These are phyloP conservation scores for Candida xyloterini DNA, from an alignment of 805 yeast genomes.

Conservation along the genomic window DNA sequence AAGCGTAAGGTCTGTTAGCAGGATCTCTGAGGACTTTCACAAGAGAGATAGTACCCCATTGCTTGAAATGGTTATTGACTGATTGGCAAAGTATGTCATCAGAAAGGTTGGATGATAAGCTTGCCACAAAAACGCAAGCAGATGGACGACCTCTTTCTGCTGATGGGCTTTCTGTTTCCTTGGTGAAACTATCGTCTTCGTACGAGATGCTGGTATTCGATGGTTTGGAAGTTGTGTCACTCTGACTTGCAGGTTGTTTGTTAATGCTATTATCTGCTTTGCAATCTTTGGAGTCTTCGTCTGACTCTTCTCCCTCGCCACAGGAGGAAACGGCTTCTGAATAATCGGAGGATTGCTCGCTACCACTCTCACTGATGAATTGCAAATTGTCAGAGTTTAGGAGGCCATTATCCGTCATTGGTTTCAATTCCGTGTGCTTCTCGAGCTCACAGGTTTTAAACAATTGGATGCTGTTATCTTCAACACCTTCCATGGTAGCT, in stretches of 20 bases:
- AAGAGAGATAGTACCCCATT: constrained; percentile 67
- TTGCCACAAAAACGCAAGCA: constrained; percentile 88
- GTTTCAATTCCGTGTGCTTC: constrained; percentile 15
- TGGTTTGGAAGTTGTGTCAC: constrained; percentile 1
- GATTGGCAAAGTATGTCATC: constrained; percentile 73
- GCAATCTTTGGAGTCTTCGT: neutral
- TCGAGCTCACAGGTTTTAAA: constrained; percentile 14
- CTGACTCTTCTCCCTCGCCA: constrained; percentile 13
- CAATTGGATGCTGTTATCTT: constrained; percentile 20
- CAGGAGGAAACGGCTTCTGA: constrained; percentile 19
- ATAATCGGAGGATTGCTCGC: constrained; percentile 21
- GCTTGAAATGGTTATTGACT: constrained; percentile 62
- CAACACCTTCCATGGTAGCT: constrained; percentile 17
- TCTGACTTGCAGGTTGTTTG: neutral
- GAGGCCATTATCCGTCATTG: constrained; percentile 15
- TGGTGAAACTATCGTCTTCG: constrained; percentile 21
- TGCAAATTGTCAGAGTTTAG: constrained; percentile 12
- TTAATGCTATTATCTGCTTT: neutral
- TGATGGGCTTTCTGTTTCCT: constrained; percentile 15
- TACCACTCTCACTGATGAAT: constrained; percentile 16
- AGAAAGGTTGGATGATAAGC: constrained; percentile 58
- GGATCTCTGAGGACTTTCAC: constrained; percentile 85
- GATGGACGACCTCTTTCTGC: constrained; percentile 64
- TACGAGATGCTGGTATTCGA: constrained; percentile 11
- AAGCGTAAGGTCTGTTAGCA: constrained; percentile 83